Evolutionary conservation across 768 basidiomycete species (phyloP).

Genomic region (Xerocomellus chrysenteron): DNA sequence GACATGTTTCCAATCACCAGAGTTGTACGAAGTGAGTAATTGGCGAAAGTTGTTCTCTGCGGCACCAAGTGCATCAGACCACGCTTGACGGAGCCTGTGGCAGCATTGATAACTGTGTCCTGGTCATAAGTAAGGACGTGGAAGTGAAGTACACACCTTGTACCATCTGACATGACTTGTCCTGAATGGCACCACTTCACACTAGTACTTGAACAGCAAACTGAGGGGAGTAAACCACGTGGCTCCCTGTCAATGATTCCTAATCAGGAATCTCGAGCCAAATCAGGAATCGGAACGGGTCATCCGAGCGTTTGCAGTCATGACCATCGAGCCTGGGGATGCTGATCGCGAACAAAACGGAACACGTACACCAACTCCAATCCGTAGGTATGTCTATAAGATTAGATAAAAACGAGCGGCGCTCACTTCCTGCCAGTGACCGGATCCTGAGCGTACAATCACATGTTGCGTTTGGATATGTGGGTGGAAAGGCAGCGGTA

Average conservation of each 20-base stretch:
- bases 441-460: conserved; percentile 89
- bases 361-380: background rate
- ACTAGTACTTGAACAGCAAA: background rate
- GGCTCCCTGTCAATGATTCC: background rate
- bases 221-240: conserved; percentile 6
- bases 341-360: background rate
- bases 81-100: conserved; percentile 76
- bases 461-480: conserved; percentile 92
- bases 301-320: background rate
- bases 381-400: conserved; percentile 7
- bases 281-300: background rate
- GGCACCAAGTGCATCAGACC: conserved; percentile 71
- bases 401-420: background rate
- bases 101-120: background rate
- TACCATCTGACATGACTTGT: conserved; percentile 55
- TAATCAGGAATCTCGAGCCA: conserved; percentile 1
- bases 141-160: conserved; percentile 41
- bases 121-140: background rate
- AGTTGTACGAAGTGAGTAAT: conserved; percentile 67
- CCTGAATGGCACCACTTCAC: background rate
- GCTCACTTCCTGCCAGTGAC: conserved; percentile 29
- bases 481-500: conserved; percentile 79
- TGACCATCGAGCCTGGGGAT: conserved; percentile 2
- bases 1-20: conserved; percentile 81
- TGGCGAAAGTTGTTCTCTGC: conserved; percentile 79